phyloP scores from a whole-genome alignment of 1,284 basidiomycete species.

The Phylloporus sp. region DNA sequence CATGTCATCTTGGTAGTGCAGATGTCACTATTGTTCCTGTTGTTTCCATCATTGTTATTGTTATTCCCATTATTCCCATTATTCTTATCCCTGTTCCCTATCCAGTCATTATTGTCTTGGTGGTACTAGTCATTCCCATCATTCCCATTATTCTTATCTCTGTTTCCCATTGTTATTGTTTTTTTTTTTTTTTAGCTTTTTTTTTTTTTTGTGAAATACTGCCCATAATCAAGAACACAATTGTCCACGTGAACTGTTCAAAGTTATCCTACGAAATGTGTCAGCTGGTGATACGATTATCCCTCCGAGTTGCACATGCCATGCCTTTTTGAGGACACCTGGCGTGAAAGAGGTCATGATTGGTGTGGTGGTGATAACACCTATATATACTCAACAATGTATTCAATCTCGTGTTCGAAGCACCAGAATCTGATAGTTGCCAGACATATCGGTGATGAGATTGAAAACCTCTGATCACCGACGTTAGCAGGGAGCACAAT shows the following conservation, averaged over 20 bases:
- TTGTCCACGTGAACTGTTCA: conserved; percentile 93
- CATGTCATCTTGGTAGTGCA: too few species aligned
- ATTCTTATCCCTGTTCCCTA: too few species aligned
- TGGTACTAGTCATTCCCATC: too few species aligned
- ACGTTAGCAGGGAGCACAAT: conserved; percentile 98
- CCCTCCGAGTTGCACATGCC: too few species aligned
- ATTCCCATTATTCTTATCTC: too few species aligned
- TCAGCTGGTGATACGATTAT: neutral
- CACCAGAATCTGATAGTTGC: conserved; percentile 93
- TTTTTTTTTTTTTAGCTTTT: too few species aligned
- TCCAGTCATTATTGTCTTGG: too few species aligned
- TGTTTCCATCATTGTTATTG: too few species aligned
- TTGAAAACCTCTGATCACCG: conserved; percentile 95
- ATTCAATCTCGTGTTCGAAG: conserved; percentile 82
- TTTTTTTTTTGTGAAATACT: too few species aligned
- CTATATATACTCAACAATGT: conserved; percentile 93
- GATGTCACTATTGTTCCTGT: too few species aligned
- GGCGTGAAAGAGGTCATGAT: conserved; percentile 95
- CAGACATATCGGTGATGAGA: conserved; percentile 92
- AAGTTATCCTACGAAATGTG: conserved; percentile 78
- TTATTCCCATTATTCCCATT: too few species aligned
- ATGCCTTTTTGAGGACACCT: conserved; percentile 90
- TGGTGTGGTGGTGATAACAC: conserved; percentile 94
- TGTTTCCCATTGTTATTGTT: too few species aligned
- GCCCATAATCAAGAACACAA: conserved; percentile 97